phyloP scores from a whole-genome alignment of 768 basidiomycete species.

The Atractiella rhizophila region DNA sequence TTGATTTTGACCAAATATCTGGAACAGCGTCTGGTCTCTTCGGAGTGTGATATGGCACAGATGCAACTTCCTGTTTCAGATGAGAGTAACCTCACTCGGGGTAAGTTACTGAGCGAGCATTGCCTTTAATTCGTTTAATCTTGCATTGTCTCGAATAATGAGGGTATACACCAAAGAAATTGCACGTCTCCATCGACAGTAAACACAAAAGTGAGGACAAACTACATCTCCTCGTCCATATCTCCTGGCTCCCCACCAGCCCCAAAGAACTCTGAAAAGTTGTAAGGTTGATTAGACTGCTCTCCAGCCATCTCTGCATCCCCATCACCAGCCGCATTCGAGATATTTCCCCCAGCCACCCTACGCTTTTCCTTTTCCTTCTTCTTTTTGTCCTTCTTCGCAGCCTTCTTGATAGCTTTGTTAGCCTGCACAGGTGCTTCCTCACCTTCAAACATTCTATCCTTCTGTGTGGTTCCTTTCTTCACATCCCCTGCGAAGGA shows the following conservation, averaged over 20 bases:
- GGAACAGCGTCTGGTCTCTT: background rate
- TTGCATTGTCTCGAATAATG: background rate
- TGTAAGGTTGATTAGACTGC: slow-evolving; percentile 9
- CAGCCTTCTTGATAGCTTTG: slow-evolving; percentile 13
- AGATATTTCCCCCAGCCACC: slow-evolving; percentile 1
- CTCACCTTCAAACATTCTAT: slow-evolving; percentile 9
- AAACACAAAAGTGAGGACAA: background rate
- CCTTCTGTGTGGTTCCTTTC: slow-evolving; percentile 3
- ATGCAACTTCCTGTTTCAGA: background rate
- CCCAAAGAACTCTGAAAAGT: slow-evolving; percentile 13
- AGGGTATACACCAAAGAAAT: background rate
- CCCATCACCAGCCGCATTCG: slow-evolving; percentile 1
- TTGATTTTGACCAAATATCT: no score
- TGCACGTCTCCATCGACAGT: no score
- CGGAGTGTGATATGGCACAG: background rate
- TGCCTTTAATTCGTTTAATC: background rate
- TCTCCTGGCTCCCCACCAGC: background rate
- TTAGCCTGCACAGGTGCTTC: slow-evolving; percentile 11
- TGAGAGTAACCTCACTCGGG: background rate
- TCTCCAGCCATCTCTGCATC: background rate
- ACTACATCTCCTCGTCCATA: background rate
- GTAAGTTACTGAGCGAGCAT: background rate
- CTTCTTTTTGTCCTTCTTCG: slow-evolving; percentile 18
- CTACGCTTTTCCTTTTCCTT: slow-evolving; percentile 3
- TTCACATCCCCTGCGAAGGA: slow-evolving; percentile 12